phyloP scores from a whole-genome alignment of 1,139 yeast species.

The Taphrina pruni region DNA sequence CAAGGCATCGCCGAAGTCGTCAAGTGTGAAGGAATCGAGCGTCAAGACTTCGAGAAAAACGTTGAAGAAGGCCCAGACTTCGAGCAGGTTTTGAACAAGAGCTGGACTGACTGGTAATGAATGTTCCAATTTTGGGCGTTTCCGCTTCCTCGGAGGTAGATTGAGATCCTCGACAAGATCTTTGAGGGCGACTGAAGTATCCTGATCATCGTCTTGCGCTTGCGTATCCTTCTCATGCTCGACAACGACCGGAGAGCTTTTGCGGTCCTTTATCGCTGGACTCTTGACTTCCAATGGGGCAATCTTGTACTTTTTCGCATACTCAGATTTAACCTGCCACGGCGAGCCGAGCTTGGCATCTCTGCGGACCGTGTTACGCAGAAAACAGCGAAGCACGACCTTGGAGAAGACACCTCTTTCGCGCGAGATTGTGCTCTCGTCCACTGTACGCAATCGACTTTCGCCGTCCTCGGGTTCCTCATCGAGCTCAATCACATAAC shows the following conservation, averaged over 20 bases:
- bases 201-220: constrained; percentile 45
- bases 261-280: constrained; percentile 41
- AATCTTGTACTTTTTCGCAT: constrained; percentile 54
- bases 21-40: constrained; percentile 77
- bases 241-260: constrained; percentile 45
- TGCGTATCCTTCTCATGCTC: constrained; percentile 38
- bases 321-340: constrained; percentile 88
- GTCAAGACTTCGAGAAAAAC: constrained; percentile 68
- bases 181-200: constrained; percentile 8
- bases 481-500: constrained; percentile 70
- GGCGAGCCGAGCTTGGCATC: constrained; percentile 91
- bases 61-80: constrained; percentile 76
- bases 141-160: constrained; percentile 33
- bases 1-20: constrained; percentile 72
- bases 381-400: constrained; percentile 84
- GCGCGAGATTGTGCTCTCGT: constrained; percentile 73
- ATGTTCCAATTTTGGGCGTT: constrained; percentile 46
- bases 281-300: constrained; percentile 47
- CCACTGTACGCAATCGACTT: constrained; percentile 65
- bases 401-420: constrained; percentile 89
- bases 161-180: constrained; percentile 45
- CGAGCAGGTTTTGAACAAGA: constrained; percentile 54
- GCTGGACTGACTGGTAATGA: constrained; percentile 41
- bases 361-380: constrained; percentile 81
- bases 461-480: constrained; percentile 54